A percentile compares a stretch with the other conserved stretches of the same genome.
phyloP scores from a whole-genome alignment of 2,329 filamentous ascomycete species.

The Microdochium paspali region DNA sequence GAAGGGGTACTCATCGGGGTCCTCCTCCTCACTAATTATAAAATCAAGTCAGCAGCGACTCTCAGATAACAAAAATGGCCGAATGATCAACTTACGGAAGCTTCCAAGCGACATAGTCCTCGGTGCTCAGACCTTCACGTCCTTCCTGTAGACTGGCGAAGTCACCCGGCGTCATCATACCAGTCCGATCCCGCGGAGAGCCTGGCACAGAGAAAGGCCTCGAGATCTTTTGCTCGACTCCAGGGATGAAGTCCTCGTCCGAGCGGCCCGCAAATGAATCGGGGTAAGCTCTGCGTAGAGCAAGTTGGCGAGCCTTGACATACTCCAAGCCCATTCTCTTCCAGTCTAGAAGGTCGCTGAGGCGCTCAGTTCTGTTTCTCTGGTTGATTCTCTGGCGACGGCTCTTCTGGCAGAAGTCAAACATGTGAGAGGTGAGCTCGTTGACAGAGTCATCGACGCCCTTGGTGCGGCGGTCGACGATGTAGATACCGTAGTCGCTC shows the following conservation, averaged over 20 bases:
- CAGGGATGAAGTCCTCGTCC: conserved; percentile 84
- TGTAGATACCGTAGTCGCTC: conserved; percentile 97
- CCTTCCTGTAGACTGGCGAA: conserved; percentile 95
- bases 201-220: conserved; percentile 90
- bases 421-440: conserved; percentile 87
- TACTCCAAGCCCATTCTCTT: conserved; percentile 99
- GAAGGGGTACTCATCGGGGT: conserved; percentile 63
- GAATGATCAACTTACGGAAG: conserved; percentile 67
- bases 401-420: conserved; percentile 87
- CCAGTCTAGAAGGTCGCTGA: conserved; percentile 95
- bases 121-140: conserved; percentile 83
- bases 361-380: conserved; percentile 87
- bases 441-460: conserved; percentile 96
- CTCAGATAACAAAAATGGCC: background rate
- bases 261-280: conserved; percentile 72
- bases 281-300: conserved; percentile 84
- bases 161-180: conserved; percentile 99
- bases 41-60: conserved; percentile 16
- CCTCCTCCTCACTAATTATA: conserved; percentile 72
- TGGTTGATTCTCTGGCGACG: conserved; percentile 97
- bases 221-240: conserved; percentile 90
- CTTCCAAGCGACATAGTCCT: conserved; percentile 98
- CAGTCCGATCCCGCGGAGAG: conserved; percentile 78
- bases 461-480: conserved; percentile 91
- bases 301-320: conserved; percentile 91